Evolutionary conservation across 2,329 filamentous ascomycete genomes (phyloP).

Genomic region (Talaromyces sp.): DNA sequence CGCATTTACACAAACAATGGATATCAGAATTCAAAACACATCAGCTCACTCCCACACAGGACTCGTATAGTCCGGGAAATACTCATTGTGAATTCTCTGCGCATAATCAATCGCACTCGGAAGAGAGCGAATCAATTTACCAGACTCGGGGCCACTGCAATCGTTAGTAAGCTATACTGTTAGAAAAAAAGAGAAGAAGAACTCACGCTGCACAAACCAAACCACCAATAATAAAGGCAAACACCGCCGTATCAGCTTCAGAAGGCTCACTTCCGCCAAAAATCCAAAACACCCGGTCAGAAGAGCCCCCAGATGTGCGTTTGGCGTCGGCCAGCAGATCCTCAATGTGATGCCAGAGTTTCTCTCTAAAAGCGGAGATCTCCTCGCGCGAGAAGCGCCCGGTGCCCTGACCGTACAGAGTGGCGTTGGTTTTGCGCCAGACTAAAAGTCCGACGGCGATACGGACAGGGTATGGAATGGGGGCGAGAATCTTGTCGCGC

Average conservation of each 20-base stretch:
- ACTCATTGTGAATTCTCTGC: slow-evolving; percentile 49
- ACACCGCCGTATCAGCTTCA: slow-evolving; percentile 54
- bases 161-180: background rate
- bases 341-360: slow-evolving; percentile 53
- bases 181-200: background rate
- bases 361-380: slow-evolving; percentile 38
- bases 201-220: slow-evolving; percentile 53
- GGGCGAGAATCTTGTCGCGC: slow-evolving; percentile 47
- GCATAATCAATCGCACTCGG: slow-evolving; percentile 54
- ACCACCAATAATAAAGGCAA: slow-evolving; percentile 52
- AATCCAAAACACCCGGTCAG: slow-evolving; percentile 50
- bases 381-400: slow-evolving; percentile 49
- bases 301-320: slow-evolving; percentile 19
- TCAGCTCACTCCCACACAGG: slow-evolving; percentile 4
- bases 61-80: slow-evolving; percentile 54
- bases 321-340: slow-evolving; percentile 37
- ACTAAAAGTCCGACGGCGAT: slow-evolving; percentile 48
- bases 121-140: slow-evolving; percentile 35
- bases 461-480: slow-evolving; percentile 50
- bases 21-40: background rate
- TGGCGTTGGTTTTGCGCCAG: slow-evolving; percentile 39
- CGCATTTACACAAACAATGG: background rate
- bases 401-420: slow-evolving; percentile 54
- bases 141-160: slow-evolving; percentile 45
- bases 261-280: slow-evolving; percentile 50